Conservation (phyloP, 495 filamentous ascomycete genomes). For the Friedmanniomyces simplex region DNA sequence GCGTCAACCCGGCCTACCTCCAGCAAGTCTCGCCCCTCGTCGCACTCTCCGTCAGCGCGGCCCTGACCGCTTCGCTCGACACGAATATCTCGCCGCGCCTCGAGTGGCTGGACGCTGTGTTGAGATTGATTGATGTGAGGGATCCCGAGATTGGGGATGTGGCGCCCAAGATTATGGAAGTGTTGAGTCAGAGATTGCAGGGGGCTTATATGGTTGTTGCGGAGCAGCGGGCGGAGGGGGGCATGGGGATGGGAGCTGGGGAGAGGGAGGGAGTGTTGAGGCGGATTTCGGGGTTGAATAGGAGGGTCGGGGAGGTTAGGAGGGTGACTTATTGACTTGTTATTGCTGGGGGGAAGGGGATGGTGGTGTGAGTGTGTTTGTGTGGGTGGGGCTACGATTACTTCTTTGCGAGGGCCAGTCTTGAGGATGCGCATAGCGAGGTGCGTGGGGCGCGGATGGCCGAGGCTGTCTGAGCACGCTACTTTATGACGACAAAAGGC, state of each 20-base stretch:
- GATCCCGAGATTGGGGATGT: constrained; percentile 22
- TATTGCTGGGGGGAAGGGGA: background rate
- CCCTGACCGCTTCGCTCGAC: constrained; percentile 61
- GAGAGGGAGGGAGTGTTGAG: background rate
- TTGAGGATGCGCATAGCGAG: background rate
- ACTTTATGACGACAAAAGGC: background rate
- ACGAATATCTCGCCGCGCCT: constrained; percentile 58
- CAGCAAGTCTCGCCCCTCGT: constrained; percentile 58
- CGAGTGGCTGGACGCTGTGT: constrained; percentile 64
- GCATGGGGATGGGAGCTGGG: background rate
- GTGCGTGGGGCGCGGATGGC: too few relatives aligned
- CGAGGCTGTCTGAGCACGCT: background rate
- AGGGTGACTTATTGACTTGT: constrained; percentile 8
- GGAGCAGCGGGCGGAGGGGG: background rate
- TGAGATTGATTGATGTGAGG: constrained; percentile 42
- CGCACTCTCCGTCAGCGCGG: constrained; percentile 70
- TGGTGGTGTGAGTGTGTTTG: background rate
- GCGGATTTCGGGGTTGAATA: constrained; percentile 7
- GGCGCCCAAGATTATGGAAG: constrained; percentile 25
- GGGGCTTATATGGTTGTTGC: constrained; percentile 19
- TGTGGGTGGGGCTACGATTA: background rate
- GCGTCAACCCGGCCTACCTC: constrained; percentile 61
- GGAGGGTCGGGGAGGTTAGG: constrained; percentile 12
- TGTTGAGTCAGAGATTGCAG: constrained; percentile 20
- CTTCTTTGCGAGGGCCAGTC: background rate